These are phyloP conservation scores for Metschnikowia amazonensis DNA, from an alignment of 805 yeast genomes.

Conservation along the genomic window DNA sequence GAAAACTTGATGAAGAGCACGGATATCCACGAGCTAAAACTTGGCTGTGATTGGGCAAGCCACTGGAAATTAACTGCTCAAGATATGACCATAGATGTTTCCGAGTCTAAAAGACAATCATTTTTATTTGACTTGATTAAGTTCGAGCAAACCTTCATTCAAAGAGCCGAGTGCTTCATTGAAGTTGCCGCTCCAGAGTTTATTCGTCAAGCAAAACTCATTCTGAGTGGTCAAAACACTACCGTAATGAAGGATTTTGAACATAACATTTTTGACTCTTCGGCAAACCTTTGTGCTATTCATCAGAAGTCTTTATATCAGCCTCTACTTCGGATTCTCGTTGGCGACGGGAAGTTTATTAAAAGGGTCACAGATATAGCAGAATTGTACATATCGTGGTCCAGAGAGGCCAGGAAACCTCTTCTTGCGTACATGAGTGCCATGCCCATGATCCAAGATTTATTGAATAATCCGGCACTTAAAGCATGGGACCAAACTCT, in stretches of 20 bases:
- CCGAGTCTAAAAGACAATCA: constrained; percentile 63
- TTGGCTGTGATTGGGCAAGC: constrained; percentile 57
- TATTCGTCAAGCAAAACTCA: constrained; percentile 25
- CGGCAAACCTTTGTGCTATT: constrained; percentile 49
- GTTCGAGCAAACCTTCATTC: constrained; percentile 66
- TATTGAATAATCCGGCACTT: constrained; percentile 49
- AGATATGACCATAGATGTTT: constrained; percentile 48
- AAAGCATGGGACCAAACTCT: constrained; percentile 56
- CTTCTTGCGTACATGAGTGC: constrained; percentile 58
- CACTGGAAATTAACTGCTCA: constrained; percentile 61
- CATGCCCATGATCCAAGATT: constrained; percentile 57
- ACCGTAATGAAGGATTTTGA: constrained; percentile 46
- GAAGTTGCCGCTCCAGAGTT: constrained; percentile 44
- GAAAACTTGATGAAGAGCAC: constrained; percentile 18
- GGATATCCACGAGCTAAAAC: constrained; percentile 21
- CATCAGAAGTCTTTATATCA: constrained; percentile 53
- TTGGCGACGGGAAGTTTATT: constrained; percentile 63
- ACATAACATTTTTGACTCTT: constrained; percentile 54
- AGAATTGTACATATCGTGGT: constrained; percentile 63
- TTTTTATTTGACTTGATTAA: constrained; percentile 70
- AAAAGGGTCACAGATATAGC: constrained; percentile 49
- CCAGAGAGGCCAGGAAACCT: constrained; percentile 49
- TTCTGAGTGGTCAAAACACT: constrained; percentile 20
- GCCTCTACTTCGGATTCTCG: constrained; percentile 55
- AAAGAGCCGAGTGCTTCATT: constrained; percentile 61